A percentile compares a stretch with the other conserved stretches of the same genome.
phyloP scores from a whole-genome alignment of 768 basidiomycete genomes.

The Mycena crocata region DNA sequence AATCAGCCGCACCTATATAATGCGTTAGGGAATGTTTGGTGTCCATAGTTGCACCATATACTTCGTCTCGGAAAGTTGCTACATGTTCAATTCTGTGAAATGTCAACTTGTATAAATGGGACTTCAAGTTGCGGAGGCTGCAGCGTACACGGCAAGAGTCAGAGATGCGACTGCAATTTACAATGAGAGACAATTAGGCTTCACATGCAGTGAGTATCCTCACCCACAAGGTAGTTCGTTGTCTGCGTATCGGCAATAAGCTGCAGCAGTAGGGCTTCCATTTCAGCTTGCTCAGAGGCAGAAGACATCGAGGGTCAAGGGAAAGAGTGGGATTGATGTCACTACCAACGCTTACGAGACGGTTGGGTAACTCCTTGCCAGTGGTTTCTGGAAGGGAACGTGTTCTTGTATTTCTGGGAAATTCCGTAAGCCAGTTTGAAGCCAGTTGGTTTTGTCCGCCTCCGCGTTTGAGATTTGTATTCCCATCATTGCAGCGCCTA shows the following conservation, averaged over 20 bases:
- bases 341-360: neutral
- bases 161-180: neutral
- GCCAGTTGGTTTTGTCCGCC: neutral
- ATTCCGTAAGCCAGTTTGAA: no score
- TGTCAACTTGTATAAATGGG: neutral
- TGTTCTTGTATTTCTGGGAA: neutral
- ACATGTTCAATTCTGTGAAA: neutral
- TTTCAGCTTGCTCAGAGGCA: neutral
- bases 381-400: neutral
- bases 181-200: neutral
- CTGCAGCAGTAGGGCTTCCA: neutral
- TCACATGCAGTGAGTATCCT: neutral
- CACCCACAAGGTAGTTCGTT: neutral
- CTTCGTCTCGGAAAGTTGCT: neutral
- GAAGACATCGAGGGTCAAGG: neutral
- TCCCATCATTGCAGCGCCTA: neutral
- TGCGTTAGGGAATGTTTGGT: neutral
- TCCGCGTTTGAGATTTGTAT: neutral
- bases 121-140: neutral
- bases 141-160: constrained; percentile 3
- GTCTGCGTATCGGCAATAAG: constrained; percentile 2
- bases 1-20: neutral
- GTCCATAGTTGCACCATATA: neutral
- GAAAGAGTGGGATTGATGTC: neutral
- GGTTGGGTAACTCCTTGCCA: neutral